A percentile compares a stretch with the other conserved stretches of the same genome.
Conservation (phyloP, 2,329 filamentous ascomycete genomes). For the Arthrobotrys musiformis region DNA sequence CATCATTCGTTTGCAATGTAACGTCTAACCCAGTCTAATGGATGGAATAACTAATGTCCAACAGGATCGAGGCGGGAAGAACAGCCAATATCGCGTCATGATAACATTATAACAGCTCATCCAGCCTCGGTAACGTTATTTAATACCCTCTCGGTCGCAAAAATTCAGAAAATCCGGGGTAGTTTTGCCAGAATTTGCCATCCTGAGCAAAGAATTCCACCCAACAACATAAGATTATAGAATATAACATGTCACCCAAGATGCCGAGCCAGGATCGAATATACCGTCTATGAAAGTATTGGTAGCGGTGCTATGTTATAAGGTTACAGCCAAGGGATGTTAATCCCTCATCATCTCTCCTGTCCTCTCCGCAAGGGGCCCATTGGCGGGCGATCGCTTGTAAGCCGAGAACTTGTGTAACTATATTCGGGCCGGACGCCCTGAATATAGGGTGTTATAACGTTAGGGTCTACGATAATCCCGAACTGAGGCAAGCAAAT, state of each 20-base stretch:
- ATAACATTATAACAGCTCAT: conserved; percentile 16
- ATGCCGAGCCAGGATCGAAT: conserved; percentile 1
- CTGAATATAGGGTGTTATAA: conserved; percentile 23
- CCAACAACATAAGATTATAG: too few relatives aligned
- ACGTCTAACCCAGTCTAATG: background rate
- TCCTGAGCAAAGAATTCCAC: background rate
- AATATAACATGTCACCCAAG: background rate
- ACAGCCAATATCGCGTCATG: conserved; percentile 9
- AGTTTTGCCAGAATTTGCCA: conserved; percentile 14
- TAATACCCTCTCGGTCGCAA: too few relatives aligned
- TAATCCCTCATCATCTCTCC: conserved; percentile 32
- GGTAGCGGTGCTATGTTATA: conserved; percentile 25
- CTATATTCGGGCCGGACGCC: conserved; percentile 8
- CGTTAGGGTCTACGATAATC: conserved; percentile 22
- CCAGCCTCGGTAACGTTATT: conserved; percentile 28
- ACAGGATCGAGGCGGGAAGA: background rate
- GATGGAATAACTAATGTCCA: background rate
- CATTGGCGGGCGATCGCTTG: conserved; percentile 24
- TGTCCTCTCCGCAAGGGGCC: conserved; percentile 18
- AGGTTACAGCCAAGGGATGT: conserved; percentile 50
- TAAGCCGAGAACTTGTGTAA: conserved; percentile 37
- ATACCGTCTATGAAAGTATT: background rate
- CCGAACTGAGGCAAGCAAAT: conserved; percentile 13
- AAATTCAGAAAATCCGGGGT: conserved; percentile 40
- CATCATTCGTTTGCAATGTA: conserved; percentile 7